These are phyloP conservation scores for Niveomyces coronatus DNA, from an alignment of 2,329 filamentous ascomycete species.

Conservation along the genomic window DNA sequence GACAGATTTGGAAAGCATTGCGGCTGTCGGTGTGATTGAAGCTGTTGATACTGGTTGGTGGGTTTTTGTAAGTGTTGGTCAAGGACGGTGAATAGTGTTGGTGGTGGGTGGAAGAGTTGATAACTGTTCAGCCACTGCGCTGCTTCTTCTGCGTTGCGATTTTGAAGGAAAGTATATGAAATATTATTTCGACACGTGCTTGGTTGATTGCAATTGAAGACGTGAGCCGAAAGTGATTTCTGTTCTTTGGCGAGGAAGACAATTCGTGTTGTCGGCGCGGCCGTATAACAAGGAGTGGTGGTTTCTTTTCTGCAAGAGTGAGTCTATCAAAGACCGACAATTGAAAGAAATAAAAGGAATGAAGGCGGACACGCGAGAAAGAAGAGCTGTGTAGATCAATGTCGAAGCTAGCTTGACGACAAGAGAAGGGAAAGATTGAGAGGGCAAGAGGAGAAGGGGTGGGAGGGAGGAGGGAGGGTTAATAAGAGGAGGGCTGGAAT, in stretches of 20 bases:
- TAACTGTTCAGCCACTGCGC: neutral
- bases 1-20: slow-evolving; percentile 33
- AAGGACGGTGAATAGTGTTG: neutral
- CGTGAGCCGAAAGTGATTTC: slow-evolving; percentile 7
- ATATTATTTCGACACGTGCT: neutral
- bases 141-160: slow-evolving; percentile 2
- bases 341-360: slow-evolving; percentile 1
- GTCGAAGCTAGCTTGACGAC: slow-evolving; percentile 18
- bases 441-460: slow-evolving; percentile 15
- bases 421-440: slow-evolving; percentile 10
- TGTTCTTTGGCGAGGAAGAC: neutral
- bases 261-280: slow-evolving; percentile 23
- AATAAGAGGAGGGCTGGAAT: slow-evolving; percentile 6
- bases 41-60: neutral
- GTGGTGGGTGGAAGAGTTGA: slow-evolving; percentile 2
- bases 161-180: slow-evolving; percentile 4
- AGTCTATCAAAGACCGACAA: slow-evolving; percentile 42
- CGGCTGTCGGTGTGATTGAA: slow-evolving; percentile 13
- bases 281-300: slow-evolving; percentile 24
- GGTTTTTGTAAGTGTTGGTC: neutral
- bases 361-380: slow-evolving; percentile 25
- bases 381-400: slow-evolving; percentile 21
- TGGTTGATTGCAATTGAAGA: neutral
- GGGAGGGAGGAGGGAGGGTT: slow-evolving; percentile 14
- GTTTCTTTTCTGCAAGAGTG: too few species aligned